A percentile compares a stretch with the other conserved stretches of the same genome.
phyloP scores from a whole-genome alignment of 2,329 filamentous ascomycete genomes.

The Calonectria honghensis region DNA sequence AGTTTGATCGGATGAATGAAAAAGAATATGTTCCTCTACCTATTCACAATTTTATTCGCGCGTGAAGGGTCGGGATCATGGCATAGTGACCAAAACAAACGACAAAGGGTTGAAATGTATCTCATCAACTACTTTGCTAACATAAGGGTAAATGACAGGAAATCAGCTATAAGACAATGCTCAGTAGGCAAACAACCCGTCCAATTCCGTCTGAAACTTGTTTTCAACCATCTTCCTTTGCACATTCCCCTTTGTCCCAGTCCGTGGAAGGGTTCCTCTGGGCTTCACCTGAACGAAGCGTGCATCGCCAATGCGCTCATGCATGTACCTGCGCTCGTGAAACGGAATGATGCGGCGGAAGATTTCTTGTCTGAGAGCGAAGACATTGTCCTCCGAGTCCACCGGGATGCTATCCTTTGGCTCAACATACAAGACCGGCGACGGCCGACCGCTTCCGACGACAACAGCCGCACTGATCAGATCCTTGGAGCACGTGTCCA shows the following conservation, averaged over 20 bases:
- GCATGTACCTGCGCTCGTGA: slow-evolving; percentile 48
- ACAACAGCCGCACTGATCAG: slow-evolving; percentile 46
- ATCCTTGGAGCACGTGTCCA: slow-evolving; percentile 45
- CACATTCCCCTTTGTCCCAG: slow-evolving; percentile 46
- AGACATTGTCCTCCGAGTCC: not conserved
- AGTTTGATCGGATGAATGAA: too few species aligned
- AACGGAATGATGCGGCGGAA: slow-evolving; percentile 46
- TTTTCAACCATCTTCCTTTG: slow-evolving; percentile 44
- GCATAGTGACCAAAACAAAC: too few species aligned
- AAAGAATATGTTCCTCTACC: too few species aligned
- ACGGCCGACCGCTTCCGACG: slow-evolving; percentile 46
- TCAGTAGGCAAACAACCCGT: slow-evolving; percentile 12
- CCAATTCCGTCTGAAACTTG: slow-evolving; percentile 23
- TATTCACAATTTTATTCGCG: too few species aligned
- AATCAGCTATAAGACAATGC: not conserved
- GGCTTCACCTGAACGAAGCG: slow-evolving; percentile 46
- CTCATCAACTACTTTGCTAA: not conserved
- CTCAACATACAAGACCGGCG: slow-evolving; percentile 46
- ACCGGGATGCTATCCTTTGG: slow-evolving; percentile 21
- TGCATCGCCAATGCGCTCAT: slow-evolving; percentile 46
- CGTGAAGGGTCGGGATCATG: too few species aligned
- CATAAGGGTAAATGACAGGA: not conserved
- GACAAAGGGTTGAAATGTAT: not conserved
- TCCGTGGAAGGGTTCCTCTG: slow-evolving; percentile 42
- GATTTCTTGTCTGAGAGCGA: slow-evolving; percentile 38